Percentiles rank a stretch among this genome's conserved stretches.
phyloP scores from a whole-genome alignment of 176 grass and related monocot species.

The Elymus sibiricus region DNA sequence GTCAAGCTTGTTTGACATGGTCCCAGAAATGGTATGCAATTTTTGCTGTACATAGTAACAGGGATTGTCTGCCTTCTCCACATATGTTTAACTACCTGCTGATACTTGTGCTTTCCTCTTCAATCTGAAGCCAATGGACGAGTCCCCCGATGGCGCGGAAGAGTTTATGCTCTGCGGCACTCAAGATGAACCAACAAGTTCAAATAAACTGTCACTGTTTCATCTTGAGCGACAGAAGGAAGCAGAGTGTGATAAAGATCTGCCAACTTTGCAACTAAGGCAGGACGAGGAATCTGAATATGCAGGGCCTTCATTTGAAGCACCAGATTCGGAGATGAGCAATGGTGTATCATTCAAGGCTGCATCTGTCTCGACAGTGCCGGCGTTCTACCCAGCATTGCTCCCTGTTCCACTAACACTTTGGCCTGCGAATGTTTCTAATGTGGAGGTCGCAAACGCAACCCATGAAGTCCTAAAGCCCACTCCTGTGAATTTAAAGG shows the following conservation, averaged over 20 bases:
- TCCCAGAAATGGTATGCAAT: conserved; percentile 59
- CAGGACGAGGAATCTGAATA: conserved; percentile 43
- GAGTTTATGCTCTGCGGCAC: conserved; percentile 20
- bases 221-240: conserved; percentile 45
- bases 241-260: conserved; percentile 37
- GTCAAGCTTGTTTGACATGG: conserved; percentile 92
- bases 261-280: conserved; percentile 33
- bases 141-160: conserved; percentile 20
- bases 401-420: conserved; percentile 40
- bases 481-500: conserved; percentile 55
- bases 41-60: background rate
- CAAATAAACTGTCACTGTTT: conserved; percentile 35
- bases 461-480: conserved; percentile 64
- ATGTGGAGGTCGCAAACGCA: conserved; percentile 27
- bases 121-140: conserved; percentile 49
- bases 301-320: conserved; percentile 6
- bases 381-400: conserved; percentile 51
- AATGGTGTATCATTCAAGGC: conserved; percentile 22
- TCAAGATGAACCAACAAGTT: conserved; percentile 40
- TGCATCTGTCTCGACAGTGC: conserved; percentile 2
- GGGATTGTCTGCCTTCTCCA: background rate
- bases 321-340: conserved; percentile 24
- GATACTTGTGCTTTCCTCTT: conserved; percentile 7
- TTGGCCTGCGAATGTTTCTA: conserved; percentile 44
- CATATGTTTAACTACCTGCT: background rate